Evolutionary conservation across 2,329 filamentous ascomycete species (phyloP).

Genomic region (Trichoderma atroviride): DNA sequence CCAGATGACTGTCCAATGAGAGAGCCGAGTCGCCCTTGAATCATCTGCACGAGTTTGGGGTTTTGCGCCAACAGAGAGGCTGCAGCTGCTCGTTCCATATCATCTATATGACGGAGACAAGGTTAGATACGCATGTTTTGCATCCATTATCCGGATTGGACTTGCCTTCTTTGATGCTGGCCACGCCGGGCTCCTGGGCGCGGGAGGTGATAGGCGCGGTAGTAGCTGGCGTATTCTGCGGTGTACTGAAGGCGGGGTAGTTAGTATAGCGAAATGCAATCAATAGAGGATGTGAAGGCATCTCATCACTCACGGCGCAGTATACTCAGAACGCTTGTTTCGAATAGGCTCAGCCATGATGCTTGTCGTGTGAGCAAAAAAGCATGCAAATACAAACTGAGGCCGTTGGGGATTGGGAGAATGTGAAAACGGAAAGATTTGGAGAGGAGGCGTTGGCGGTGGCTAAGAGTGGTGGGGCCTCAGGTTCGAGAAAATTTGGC

Average conservation of each 20-base stretch:
- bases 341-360: constrained; percentile 66
- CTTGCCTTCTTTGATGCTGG: constrained; percentile 97
- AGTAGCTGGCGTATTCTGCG: constrained; percentile 95
- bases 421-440: constrained; percentile 41
- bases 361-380: constrained; percentile 37
- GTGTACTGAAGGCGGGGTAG: constrained; percentile 69
- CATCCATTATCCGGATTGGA: constrained; percentile 30
- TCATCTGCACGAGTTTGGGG: constrained; percentile 93
- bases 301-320: constrained; percentile 58
- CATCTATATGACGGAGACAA: constrained; percentile 62
- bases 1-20: constrained; percentile 95
- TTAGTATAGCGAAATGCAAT: constrained; percentile 36
- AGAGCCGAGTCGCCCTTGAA: constrained; percentile 91
- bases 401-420: constrained; percentile 32
- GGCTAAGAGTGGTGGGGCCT: constrained; percentile 46
- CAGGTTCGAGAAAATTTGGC: constrained; percentile 42
- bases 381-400: constrained; percentile 33
- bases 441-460: constrained; percentile 41
- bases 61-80: constrained; percentile 95
- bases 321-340: constrained; percentile 62
- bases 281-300: constrained; percentile 4
- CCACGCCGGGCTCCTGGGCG: constrained; percentile 89
- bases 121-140: constrained; percentile 29
- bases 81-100: constrained; percentile 81
- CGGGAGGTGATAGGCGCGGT: constrained; percentile 97